Base-by-base conservation (phyloP, 495 filamentous ascomycete species). In the Cairneyella variabilis region DNA sequence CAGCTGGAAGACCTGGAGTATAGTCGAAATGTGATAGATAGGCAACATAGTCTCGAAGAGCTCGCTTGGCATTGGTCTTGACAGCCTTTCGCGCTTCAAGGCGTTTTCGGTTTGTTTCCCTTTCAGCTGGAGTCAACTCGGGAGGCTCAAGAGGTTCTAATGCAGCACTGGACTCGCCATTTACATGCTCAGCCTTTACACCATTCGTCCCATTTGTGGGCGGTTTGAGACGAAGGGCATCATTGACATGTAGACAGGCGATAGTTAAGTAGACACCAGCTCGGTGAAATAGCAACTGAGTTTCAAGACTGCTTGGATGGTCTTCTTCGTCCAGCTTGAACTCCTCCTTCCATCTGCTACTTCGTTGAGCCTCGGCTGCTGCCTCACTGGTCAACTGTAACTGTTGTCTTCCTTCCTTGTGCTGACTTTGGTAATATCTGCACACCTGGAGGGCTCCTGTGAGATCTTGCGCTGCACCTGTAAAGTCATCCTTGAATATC, bases 21-120 rank as follows among this genome's bases (percentile, higher is more conserved):
- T 91, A 91, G 60, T 90, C 85, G 52, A 90, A 85, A 54, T 83
- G 72, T 8, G 79, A 80, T 3, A 91, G 69, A 57, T 84, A 90
- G 18, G 77, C 70, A 50, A 80, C 68, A 62, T 85, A 90, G 64
- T 91, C 88, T 45, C 79, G 75, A 18, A 90, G 61, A 3, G 86
- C 87, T 27, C 85, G 79, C 65, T 88, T 90, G 3, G 88, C 88
- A 66, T 87, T 78, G 2, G 74, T 72, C 56, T 82, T 80, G 44
- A 90, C 85, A 3, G 72, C 65, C 61, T 87, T 88, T 32, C 83
- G 72, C 22, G 83, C 79, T 54, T 85, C 79, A 25, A 76, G 63
- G 28, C 78, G 71, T 45, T 66, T 71, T 23, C 65, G 63, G 25
- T 75, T 64, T 16, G 70, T 74, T 22, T 67, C 76, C 48, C 68